Conservation (phyloP, 2,329 filamentous ascomycete genomes). For the Meredithiella fracta region DNA sequence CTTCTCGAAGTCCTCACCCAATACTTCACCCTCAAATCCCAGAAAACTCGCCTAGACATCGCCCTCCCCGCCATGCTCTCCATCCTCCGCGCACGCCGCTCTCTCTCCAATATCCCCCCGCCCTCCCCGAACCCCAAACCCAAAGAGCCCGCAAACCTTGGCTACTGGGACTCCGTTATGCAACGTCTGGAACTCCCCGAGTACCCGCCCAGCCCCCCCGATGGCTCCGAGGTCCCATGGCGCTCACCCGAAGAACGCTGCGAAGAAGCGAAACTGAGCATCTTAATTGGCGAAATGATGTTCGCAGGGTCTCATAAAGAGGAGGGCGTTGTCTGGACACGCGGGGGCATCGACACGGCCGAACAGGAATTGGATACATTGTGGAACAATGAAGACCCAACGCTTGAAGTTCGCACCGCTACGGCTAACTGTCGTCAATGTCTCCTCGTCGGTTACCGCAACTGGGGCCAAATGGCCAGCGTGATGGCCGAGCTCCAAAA, state of each 20-base stretch:
- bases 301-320: constrained; percentile 47
- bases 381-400: constrained; percentile 17
- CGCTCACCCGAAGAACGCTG: constrained; percentile 53
- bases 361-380: constrained; percentile 43
- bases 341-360: constrained; percentile 68
- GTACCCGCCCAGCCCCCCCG: constrained; percentile 54
- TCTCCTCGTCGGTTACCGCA: constrained; percentile 55
- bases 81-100: constrained; percentile 61
- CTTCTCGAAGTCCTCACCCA: constrained; percentile 59
- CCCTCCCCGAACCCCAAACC: not conserved
- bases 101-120: constrained; percentile 26
- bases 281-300: constrained; percentile 88
- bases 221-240: constrained; percentile 50
- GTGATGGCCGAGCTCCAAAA: constrained; percentile 29
- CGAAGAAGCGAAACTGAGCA: constrained; percentile 70
- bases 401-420: constrained; percentile 18
- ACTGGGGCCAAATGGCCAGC: constrained; percentile 68
- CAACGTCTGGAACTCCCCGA: constrained; percentile 27
- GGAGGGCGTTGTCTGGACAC: constrained; percentile 74
- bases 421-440: constrained; percentile 57
- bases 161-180: not conserved
- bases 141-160: not conserved
- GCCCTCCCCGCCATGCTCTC: constrained; percentile 78
- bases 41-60: constrained; percentile 44
- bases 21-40: constrained; percentile 62